Conservation (phyloP, 768 basidiomycete genomes). For the Calocybe indica region DNA sequence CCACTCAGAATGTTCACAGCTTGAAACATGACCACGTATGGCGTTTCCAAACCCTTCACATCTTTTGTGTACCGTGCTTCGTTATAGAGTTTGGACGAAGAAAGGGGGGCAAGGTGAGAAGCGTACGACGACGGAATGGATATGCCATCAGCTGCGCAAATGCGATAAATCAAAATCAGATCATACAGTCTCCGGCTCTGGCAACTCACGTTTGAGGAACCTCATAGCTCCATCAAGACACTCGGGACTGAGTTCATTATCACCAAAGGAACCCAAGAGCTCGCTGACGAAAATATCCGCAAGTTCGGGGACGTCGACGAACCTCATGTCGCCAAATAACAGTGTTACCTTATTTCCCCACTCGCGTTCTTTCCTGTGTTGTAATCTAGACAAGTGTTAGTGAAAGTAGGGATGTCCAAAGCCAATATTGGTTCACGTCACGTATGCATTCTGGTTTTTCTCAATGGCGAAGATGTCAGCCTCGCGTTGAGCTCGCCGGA, state of each 20-base stretch:
- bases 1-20: constrained; percentile 87
- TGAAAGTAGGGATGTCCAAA: constrained; percentile 6
- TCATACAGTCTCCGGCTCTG: not conserved
- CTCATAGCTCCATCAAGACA: constrained; percentile 95
- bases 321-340: constrained; percentile 93
- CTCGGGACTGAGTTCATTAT: constrained; percentile 97
- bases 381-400: constrained; percentile 50
- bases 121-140: constrained; percentile 97
- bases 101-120: constrained; percentile 89
- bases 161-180: not conserved
- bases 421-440: constrained; percentile 54
- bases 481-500: constrained; percentile 55
- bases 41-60: constrained; percentile 80
- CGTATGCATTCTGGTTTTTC: constrained; percentile 94
- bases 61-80: constrained; percentile 67
- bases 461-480: constrained; percentile 84
- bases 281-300: constrained; percentile 96
- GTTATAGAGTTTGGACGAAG: constrained; percentile 87
- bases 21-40: constrained; percentile 98
- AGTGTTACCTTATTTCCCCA: constrained; percentile 81
- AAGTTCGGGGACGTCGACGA: constrained; percentile 73
- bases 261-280: constrained; percentile 93
- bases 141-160: constrained; percentile 71
- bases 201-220: constrained; percentile 80
- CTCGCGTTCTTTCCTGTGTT: constrained; percentile 73